Base-by-base conservation (phyloP, 805 yeast species). In the Wickerhamomyces bisporus region DNA sequence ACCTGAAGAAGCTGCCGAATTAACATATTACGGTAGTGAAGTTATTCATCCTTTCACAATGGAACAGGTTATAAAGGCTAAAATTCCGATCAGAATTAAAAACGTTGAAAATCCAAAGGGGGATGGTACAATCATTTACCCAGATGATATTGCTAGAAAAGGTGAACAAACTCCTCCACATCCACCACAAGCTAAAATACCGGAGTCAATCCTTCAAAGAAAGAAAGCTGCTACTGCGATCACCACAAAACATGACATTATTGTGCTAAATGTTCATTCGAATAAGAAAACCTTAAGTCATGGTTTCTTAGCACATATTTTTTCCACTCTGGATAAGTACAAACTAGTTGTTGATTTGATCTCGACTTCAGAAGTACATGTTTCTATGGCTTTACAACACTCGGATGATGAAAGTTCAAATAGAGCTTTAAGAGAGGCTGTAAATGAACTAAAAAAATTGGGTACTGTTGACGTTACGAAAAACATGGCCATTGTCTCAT, bases 1-100 rank as follows among this genome's bases (percentile, higher is more conserved):
- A 0, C 98, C 98, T 4, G 98, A 93, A 58, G 98, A 93, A 66
- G 98, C 98, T 5, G 93, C 98, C 0, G 98, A 93, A 66, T 75
- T 93, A 61, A 93, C 98, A 1, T 93, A 93, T 64, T 93, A 93
- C 58, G 98, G 98, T 32, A 82, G 94, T 3, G 98, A 93, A 65
- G 98, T 93, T 48, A 93, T 93, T 52, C 98, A 93, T 58, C 98
- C 98, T 3, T 89, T 93, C 70, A 93, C 98, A 17, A 93, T 93
- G 98, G 98, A 91, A 66, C 98, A 93, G 67, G 98, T 91, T 41
- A 93, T 93, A 52, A 79, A 81, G 50, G 97, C 97, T 18, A 86
- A 82, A 58, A 93, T 93, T 57, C 98, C 98, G 33, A 93, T 93
- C 59, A 78, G 97, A 58, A 93, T 93, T 55, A 93, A 93, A 63